Base-by-base conservation (phyloP, 139 green algal genomes). In the Closterium sp. region DNA sequence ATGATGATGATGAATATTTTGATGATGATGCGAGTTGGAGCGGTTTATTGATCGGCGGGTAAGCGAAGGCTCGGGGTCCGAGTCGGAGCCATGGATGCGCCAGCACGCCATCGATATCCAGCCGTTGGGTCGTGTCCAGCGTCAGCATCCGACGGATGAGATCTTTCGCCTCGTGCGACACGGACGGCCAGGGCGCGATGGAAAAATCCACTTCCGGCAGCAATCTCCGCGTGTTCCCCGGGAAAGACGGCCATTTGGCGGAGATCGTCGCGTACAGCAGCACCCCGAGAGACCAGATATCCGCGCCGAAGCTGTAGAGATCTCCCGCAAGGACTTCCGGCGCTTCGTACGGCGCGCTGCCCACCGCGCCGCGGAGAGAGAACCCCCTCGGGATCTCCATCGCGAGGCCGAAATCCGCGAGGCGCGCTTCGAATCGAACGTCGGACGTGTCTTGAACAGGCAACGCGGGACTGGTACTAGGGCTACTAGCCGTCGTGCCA, bases 321-420 rank as follows among this genome's bases (percentile, higher is more conserved):
- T 87, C 28, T 23, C 81, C 34, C 4, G 34, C 34, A 19, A 91
- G 3, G 88, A 91, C 87, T 38, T 91, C 87, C 21, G 87, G 87
- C 25, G 87, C 69, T 19, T 91, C 33, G 33, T 91, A 91, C 33
- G 34, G 81, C 36, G 31, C 81, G 55, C 55, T 87, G n/a, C 87
- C 87, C 7, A 38, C 87, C 28, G 32, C 33, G 21, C 87, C 87
- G 25, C 81, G 87, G 0, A 38, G 76, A 12, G 33, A 84, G 23
- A 35, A 35, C 7, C 87, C 87, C 25, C 30, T 83, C 23, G 21
- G 34, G 32, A 91, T 36, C 32, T 87, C 69, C 28, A 83, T 91
- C 25, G 87, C 87, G 34, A 91, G 35, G 31, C 87, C 87, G 31
- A 91, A 91, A 83, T 91, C 87, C 5, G 33, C 87, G 6, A 91